A percentile compares a stretch with the other conserved stretches of the same genome.
Conservation (phyloP, 768 basidiomycete species). For the Phanerochaete sordida region DNA sequence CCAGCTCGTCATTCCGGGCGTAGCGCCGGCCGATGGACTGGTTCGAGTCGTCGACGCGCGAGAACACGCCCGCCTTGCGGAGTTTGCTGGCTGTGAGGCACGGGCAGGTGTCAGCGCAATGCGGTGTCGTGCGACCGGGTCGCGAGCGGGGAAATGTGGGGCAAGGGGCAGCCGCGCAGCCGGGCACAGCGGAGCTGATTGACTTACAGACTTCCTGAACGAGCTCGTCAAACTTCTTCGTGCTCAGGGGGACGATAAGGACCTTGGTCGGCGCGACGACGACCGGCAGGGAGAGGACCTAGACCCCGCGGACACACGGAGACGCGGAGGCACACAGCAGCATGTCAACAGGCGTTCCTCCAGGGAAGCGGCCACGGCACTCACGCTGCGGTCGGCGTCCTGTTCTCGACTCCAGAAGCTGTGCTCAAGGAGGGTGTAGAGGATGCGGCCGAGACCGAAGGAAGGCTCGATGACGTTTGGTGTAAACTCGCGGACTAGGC, state of each 20-base stretch:
- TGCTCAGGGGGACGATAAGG: constrained; percentile 91
- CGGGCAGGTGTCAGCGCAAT: neutral
- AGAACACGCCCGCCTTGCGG: constrained; percentile 84
- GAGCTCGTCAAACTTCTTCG: constrained; percentile 79
- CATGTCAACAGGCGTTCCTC: constrained; percentile 9
- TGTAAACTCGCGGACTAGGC: constrained; percentile 85
- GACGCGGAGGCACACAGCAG: constrained; percentile 12
- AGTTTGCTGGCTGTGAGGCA: constrained; percentile 68
- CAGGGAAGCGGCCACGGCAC: constrained; percentile 28
- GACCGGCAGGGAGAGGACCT: constrained; percentile 90
- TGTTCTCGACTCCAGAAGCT: constrained; percentile 93
- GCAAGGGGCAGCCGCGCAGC: neutral
- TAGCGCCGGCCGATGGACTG: constrained; percentile 96
- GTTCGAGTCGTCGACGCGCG: constrained; percentile 93
- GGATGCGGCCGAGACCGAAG: constrained; percentile 94
- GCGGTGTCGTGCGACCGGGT: neutral
- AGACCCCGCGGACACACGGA: constrained; percentile 5
- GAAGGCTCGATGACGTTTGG: constrained; percentile 99
- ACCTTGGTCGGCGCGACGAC: constrained; percentile 95
- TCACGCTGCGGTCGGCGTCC: constrained; percentile 84
- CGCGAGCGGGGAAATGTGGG: constrained; percentile 12
- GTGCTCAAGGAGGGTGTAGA: constrained; percentile 93
- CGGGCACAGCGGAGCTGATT: no score
- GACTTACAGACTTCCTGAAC: constrained; percentile 88
- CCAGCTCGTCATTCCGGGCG: constrained; percentile 96